Percentiles rank a stretch among this genome's conserved stretches.
These are phyloP conservation scores for Trichoderma virens DNA, from an alignment of 495 filamentous ascomycete species.

Conservation along the genomic window DNA sequence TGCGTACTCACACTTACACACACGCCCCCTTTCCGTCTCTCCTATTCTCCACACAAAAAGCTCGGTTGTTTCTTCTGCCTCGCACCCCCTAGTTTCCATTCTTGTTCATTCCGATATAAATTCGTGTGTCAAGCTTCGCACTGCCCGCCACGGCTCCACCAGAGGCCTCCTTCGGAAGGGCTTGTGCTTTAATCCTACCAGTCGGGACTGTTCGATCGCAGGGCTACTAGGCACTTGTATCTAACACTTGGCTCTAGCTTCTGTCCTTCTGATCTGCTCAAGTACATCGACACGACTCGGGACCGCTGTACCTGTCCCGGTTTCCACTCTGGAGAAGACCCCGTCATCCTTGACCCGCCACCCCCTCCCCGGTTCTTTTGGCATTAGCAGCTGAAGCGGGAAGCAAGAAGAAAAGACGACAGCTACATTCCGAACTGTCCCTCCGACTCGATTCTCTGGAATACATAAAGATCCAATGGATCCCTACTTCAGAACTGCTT, in stretches of 20 bases:
- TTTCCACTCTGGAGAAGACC: conserved; percentile 1
- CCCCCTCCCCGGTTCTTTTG: conserved; percentile 15
- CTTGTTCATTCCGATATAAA: not conserved
- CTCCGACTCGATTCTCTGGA: not conserved
- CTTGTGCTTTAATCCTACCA: not conserved
- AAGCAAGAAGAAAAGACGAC: not conserved
- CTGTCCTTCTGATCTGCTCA: conserved; percentile 1
- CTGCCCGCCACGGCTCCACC: conserved; percentile 5
- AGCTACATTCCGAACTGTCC: conserved; percentile 20
- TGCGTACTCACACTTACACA: not conserved
- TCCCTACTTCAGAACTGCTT: conserved; percentile 40
- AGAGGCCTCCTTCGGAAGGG: not conserved
- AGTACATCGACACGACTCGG: conserved; percentile 22
- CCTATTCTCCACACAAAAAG: not conserved
- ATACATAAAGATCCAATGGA: conserved; percentile 37
- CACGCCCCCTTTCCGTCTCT: not conserved
- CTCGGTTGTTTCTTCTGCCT: not conserved
- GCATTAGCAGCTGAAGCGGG: not conserved
- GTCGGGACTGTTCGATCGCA: conserved; percentile 21
- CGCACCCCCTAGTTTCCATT: not conserved
- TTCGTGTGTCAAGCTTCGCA: conserved; percentile 8
- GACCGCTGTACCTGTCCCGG: conserved; percentile 12
- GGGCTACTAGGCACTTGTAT: not conserved
- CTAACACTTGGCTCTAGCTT: not conserved
- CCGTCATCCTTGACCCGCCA: conserved; percentile 16